Evolutionary conservation across 306 rosid genomes (phyloP), one percentile per base, ranked within the genome.

Genomic region (Pyrus pyrifolia): DNA sequence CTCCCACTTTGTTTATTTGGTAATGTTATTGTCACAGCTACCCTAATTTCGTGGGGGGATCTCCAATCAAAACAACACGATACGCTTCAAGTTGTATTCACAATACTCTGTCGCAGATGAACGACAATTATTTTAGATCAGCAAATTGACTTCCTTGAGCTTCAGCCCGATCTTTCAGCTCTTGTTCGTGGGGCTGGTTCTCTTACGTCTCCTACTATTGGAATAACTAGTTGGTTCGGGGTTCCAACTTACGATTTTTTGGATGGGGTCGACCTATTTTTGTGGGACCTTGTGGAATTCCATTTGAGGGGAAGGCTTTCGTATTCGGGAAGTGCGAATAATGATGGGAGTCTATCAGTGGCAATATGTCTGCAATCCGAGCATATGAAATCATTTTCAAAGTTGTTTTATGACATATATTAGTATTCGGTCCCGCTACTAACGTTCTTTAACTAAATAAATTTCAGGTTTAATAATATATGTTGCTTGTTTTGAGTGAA

Each of bases 251-350:
- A 92, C 19, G 96, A 87, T 49, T 89, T 44, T 92, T 92, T 31
- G 97, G 96, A 69, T 92, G 96, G 95, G 97, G 97, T 15, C 78
- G 93, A 62, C 97, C 93, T 2, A 92, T 89, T 21, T 92, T 88
- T 72, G 80, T 85, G 88, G 97, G 96, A 17, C 97, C 91, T 4
- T 85, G 96, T n/a, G 91, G 88, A 23, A 81, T 88, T 61, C 84
- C 83, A 3, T 88, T 79, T 11, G 97, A 89, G 71, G 97, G 96
- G 4, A 58, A 82, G 3, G 83, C 93, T 51, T 89, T 83, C 49
- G 81, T 92, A 38, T 60, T 88, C 38, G 19, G 96, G 96, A 11
- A 87, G 89, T 79, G 70, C 93, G 30, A 76, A 79, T 5, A 80
- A 85, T 52, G 95, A 89, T 66, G 96, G 93, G 15, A 84, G 88